phyloP scores from a whole-genome alignment of 768 basidiomycete genomes.

The Mycena indigotica region DNA sequence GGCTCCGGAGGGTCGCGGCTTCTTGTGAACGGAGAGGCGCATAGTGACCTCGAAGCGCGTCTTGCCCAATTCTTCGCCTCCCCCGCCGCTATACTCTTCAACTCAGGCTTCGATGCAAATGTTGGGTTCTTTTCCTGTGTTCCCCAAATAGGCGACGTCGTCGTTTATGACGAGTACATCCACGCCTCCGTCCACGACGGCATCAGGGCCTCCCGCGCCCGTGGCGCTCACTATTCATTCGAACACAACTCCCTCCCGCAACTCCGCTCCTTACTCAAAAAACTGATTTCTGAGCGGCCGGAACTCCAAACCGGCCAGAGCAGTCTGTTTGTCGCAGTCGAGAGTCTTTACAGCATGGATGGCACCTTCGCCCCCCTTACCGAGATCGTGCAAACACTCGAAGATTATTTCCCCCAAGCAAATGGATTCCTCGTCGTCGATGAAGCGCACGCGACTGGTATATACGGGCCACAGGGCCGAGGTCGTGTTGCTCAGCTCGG shows the following conservation, averaged over 20 bases:
- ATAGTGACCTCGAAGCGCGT: slow-evolving; percentile 71
- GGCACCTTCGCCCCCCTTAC: slow-evolving; percentile 82
- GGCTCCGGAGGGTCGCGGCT: slow-evolving; percentile 90
- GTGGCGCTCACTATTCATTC: slow-evolving; percentile 51
- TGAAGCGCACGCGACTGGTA: slow-evolving; percentile 91
- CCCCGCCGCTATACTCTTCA: slow-evolving; percentile 77
- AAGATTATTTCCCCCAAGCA: slow-evolving; percentile 58
- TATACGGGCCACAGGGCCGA: slow-evolving; percentile 78
- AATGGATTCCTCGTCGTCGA: slow-evolving; percentile 83
- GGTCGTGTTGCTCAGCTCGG: slow-evolving; percentile 75
- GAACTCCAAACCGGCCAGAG: slow-evolving; percentile 40
- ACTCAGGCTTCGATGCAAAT: slow-evolving; percentile 93
- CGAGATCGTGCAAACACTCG: slow-evolving; percentile 64
- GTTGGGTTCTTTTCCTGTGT: slow-evolving; percentile 81
- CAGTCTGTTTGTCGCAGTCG: slow-evolving; percentile 80
- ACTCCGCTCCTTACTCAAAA: slow-evolving; percentile 47
- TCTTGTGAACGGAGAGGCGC: slow-evolving; percentile 73
- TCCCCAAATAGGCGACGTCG: slow-evolving; percentile 74
- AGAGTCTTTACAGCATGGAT: slow-evolving; percentile 95
- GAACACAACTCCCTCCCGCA: slow-evolving; percentile 68
- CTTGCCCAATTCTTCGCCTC: slow-evolving; percentile 64
- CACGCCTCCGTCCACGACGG: slow-evolving; percentile 94
- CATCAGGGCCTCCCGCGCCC: slow-evolving; percentile 64
- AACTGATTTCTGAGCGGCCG: slow-evolving; percentile 40
- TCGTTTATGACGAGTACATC: slow-evolving; percentile 85